Evolutionary conservation across 768 basidiomycete species (phyloP).

Genomic region (Hygrophorus russula): DNA sequence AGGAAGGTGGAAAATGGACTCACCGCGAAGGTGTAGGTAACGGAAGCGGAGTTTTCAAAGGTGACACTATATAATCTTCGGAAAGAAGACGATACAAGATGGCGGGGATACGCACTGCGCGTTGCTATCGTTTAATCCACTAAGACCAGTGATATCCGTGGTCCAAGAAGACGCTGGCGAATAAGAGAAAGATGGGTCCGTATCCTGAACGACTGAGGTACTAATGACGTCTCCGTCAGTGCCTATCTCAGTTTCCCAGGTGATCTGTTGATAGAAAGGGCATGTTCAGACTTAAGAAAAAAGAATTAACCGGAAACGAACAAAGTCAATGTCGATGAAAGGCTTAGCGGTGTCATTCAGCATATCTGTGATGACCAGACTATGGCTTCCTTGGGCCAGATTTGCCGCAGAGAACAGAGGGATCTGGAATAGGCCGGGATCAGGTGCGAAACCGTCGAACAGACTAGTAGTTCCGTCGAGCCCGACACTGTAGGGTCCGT

Average conservation of each 20-base stretch:
- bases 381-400: conserved; percentile 1
- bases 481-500: conserved; percentile 4
- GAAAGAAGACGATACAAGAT: not conserved
- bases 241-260: conserved; percentile 3
- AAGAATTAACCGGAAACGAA: no score
- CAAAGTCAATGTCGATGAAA: conserved; percentile 5
- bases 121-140: conserved; percentile 2
- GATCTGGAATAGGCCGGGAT: not conserved
- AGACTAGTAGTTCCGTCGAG: not conserved
- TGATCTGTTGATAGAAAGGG: not conserved
- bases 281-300: no score
- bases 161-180: conserved; percentile 1
- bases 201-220: not conserved
- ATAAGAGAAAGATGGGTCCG: conserved; percentile 1
- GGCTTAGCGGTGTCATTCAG: not conserved
- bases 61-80: not conserved
- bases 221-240: not conserved
- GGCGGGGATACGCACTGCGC: not conserved
- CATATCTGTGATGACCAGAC: conserved; percentile 1
- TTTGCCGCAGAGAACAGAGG: conserved; percentile 4
- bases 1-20: not conserved
- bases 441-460: not conserved
- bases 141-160: not conserved
- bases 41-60: not conserved
- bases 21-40: conserved; percentile 3